These are phyloP conservation scores for Tuber microsphaerosporum DNA, from an alignment of 495 filamentous ascomycete genomes.

Conservation along the genomic window DNA sequence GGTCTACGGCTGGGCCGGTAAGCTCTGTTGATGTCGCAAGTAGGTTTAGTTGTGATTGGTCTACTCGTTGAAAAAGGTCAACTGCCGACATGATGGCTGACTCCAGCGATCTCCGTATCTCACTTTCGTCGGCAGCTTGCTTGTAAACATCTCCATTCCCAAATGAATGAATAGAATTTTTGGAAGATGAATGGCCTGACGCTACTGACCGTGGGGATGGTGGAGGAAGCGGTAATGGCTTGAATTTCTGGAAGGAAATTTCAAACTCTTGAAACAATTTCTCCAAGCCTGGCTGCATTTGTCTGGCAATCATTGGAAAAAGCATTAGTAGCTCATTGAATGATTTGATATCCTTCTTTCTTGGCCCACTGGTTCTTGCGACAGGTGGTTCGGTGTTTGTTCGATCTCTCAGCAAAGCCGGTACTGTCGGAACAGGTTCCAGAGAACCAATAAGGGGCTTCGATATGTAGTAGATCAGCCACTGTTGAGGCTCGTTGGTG, in stretches of 20 bases:
- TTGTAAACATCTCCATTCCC: conserved; percentile 37
- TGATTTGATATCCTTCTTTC: conserved; percentile 79
- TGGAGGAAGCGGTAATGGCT: conserved; percentile 58
- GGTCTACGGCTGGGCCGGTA: conserved; percentile 84
- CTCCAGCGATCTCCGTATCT: conserved; percentile 75
- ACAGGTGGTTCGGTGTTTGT: conserved; percentile 9
- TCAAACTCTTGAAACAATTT: conserved; percentile 85
- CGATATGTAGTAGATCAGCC: conserved; percentile 96
- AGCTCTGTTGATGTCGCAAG: conserved; percentile 89
- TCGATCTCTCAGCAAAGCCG: conserved; percentile 33
- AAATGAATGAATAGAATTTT: conserved; percentile 30
- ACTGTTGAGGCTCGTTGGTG: conserved; percentile 68
- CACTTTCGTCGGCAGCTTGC: conserved; percentile 40
- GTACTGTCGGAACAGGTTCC: conserved; percentile 53
- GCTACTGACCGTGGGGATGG: conserved; percentile 53
- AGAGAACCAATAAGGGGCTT: conserved; percentile 78
- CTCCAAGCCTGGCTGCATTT: conserved; percentile 91
- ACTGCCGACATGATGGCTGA: conserved; percentile 88
- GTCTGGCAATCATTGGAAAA: conserved; percentile 92
- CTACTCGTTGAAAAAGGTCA: conserved; percentile 89
- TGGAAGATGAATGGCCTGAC: conserved; percentile 27
- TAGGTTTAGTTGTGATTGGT: conserved; percentile 88
- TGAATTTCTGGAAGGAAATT: conserved; percentile 65
- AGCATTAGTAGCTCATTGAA: conserved; percentile 86
- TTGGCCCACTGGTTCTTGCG: conserved; percentile 11